Conservation (phyloP, 495 filamentous ascomycete species). For the Podospora pseudopauciseta region DNA sequence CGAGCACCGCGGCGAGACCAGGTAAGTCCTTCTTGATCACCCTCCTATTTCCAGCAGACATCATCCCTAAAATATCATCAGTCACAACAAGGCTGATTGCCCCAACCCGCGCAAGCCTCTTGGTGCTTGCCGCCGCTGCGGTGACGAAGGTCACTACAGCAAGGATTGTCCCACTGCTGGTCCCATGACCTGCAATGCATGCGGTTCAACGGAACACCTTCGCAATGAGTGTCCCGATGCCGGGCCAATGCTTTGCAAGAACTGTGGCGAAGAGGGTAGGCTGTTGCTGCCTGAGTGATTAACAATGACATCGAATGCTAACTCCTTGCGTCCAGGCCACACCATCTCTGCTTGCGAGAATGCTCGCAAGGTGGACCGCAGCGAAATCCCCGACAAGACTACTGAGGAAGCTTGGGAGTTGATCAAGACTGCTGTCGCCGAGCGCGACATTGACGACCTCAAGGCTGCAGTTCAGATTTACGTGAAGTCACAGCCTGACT, state of each 20-base stretch:
- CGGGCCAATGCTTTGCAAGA: constrained; percentile 57
- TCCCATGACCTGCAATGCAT: constrained; percentile 65
- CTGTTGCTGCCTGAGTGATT: not conserved
- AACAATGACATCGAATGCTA: constrained; percentile 11
- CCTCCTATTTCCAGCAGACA: not conserved
- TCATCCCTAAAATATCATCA: constrained; percentile 27
- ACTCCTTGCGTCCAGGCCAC: constrained; percentile 54
- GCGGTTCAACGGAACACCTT: constrained; percentile 64
- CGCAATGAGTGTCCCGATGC: constrained; percentile 62
- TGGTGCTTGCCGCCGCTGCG: constrained; percentile 69
- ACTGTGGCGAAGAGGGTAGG: constrained; percentile 69
- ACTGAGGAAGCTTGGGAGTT: constrained; percentile 67
- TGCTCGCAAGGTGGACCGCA: constrained; percentile 64
- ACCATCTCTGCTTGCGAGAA: constrained; percentile 60
- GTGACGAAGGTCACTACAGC: constrained; percentile 63
- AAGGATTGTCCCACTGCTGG: constrained; percentile 61
- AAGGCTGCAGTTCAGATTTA: constrained; percentile 71
- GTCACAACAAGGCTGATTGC: constrained; percentile 53
- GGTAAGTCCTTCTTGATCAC: constrained; percentile 45
- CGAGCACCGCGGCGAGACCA: constrained; percentile 45
- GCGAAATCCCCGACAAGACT: constrained; percentile 52
- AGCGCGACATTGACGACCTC: constrained; percentile 69
- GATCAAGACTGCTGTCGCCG: constrained; percentile 59
- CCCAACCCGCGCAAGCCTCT: constrained; percentile 35
- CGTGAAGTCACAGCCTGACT: constrained; percentile 63